A percentile compares a stretch with the other conserved stretches of the same genome.
These are phyloP conservation scores for Colletotrichum chlorophyti DNA, from an alignment of 2,329 filamentous ascomycete species.

Conservation along the genomic window DNA sequence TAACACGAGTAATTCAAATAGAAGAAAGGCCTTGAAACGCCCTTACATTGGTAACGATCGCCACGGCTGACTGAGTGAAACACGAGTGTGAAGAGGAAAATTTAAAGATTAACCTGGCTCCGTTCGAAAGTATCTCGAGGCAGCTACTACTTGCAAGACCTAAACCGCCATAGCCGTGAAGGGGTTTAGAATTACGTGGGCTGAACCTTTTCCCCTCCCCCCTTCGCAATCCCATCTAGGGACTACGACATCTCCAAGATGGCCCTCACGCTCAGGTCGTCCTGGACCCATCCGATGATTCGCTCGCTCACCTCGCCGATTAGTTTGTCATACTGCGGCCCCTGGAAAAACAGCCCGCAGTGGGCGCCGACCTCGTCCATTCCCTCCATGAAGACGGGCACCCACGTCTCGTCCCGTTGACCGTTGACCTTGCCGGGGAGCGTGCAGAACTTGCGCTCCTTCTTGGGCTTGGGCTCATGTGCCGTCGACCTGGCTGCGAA, in stretches of 20 bases:
- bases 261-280: conserved; percentile 58
- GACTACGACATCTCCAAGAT: conserved; percentile 38
- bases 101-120: too few relatives aligned
- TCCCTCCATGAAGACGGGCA: conserved; percentile 79
- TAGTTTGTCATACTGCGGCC: conserved; percentile 76
- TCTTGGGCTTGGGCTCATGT: conserved; percentile 45
- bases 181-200: neutral
- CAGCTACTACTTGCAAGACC: too few relatives aligned
- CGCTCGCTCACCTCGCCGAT: conserved; percentile 75
- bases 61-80: too few relatives aligned
- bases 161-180: neutral
- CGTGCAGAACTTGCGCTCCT: conserved; percentile 80
- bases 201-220: neutral
- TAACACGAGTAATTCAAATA: conserved; percentile 25
- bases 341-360: conserved; percentile 78
- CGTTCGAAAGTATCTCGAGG: too few relatives aligned
- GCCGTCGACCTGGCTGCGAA: conserved; percentile 22
- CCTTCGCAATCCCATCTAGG: neutral
- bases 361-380: conserved; percentile 88
- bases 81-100: too few relatives aligned
- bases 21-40: conserved; percentile 14
- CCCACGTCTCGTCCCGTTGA: conserved; percentile 74
- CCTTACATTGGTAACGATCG: too few relatives aligned
- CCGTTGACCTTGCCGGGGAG: conserved; percentile 65
- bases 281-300: conserved; percentile 74